Evolutionary conservation across 129 eudicot genomes (phyloP), one percentile per base, ranked within the genome.

Genomic region (Lactuca saligna): DNA sequence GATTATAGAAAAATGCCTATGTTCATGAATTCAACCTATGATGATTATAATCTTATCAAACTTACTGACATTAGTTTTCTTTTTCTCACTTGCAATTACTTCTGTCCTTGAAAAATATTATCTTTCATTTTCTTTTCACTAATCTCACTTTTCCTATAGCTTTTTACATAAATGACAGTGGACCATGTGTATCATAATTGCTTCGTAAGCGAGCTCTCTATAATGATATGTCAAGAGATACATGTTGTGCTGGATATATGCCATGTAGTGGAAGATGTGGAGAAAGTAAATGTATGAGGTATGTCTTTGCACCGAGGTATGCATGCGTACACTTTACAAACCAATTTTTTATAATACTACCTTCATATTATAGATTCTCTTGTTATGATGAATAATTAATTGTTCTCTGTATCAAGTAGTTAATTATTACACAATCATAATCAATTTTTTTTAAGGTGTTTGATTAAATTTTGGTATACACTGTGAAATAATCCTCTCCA

Each of bases 221-320:
- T 79, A 79, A 85, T 82, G 97, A 94, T 69, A 89, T 94, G 99
- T 83, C 99, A 57, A 89, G 99, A 97, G 90, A 94, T 80, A 83
- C 78, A 35, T 94, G 99, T 59, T 90, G 97, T 83, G 97, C 88
- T 62, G 99, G 99, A 61, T 94, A 85, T 63, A 85, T 90, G 94
- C 99, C 99, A 55, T 94, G 99, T 72, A 94, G 99, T 82, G 99
- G 99, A 48, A 83, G 97, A 60, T 94, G 99, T 75, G 99, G 99
- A 39, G 99, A 90, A 83, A 89, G 96, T 60, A 75, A 79, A 62
- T 94, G 99, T 97, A 97, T 63, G 96, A 94, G 59, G 71, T 90
- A 55, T 94, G 99, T 81, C 99, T 94, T 76, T 82, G 87, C 63
- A 89, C 97, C 14, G 99, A 94, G 99, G 99, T 93, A 78, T 32